A percentile compares a stretch with the other conserved stretches of the same genome.
phyloP scores from a whole-genome alignment of 2,329 filamentous ascomycete species.

The Aureobasidium namibiae region DNA sequence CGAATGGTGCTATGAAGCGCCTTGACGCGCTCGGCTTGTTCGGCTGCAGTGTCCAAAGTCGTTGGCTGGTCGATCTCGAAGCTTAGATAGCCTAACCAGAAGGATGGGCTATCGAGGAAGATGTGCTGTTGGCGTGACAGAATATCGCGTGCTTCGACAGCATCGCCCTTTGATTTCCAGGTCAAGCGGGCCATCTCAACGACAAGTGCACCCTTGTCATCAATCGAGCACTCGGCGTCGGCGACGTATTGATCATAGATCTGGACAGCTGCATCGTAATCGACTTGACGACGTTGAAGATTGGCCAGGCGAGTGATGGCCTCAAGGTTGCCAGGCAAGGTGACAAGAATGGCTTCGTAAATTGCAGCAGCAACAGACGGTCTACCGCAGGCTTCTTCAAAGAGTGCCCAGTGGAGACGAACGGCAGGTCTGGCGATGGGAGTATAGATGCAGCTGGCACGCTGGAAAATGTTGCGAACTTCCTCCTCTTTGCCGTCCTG shows the following conservation, averaged over 20 bases:
- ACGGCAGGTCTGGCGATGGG: conserved; percentile 78
- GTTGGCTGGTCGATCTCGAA: conserved; percentile 84
- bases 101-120: conserved; percentile 76
- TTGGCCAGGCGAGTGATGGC: conserved; percentile 85
- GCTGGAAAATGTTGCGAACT: conserved; percentile 82
- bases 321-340: conserved; percentile 74
- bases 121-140: conserved; percentile 76
- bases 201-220: conserved; percentile 77
- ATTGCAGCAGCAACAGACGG: conserved; percentile 75
- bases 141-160: conserved; percentile 72
- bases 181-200: conserved; percentile 80
- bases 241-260: conserved; percentile 77
- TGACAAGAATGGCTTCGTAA: conserved; percentile 66
- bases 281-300: conserved; percentile 71
- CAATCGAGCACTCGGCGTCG: conserved; percentile 60
- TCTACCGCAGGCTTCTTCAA: conserved; percentile 78
- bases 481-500: conserved; percentile 79
- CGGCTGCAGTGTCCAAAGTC: conserved; percentile 52
- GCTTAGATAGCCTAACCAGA: conserved; percentile 82
- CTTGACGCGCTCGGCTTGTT: conserved; percentile 67
- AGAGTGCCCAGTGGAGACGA: conserved; percentile 85
- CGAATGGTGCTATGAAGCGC: conserved; percentile 69
- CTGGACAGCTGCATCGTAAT: conserved; percentile 74
- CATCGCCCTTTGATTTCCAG: conserved; percentile 78
- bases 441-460: conserved; percentile 76